phyloP scores from a whole-genome alignment of 768 basidiomycete genomes.

The Psilocybe sp. region DNA sequence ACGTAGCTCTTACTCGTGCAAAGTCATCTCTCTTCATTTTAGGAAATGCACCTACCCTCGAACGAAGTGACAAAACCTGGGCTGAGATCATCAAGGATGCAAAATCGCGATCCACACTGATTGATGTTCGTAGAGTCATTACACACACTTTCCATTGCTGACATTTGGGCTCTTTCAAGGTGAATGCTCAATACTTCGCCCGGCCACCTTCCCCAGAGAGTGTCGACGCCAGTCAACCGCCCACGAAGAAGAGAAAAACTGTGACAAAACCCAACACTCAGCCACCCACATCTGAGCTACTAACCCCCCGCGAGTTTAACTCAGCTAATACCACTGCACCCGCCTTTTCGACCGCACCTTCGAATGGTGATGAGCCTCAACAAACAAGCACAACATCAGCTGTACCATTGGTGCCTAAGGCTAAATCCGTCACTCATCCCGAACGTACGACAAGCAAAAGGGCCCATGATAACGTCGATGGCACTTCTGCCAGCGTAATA shows the following conservation, averaged over 20 bases:
- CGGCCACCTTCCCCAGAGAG: constrained; percentile 15
- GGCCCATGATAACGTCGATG: no score
- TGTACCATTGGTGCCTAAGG: constrained; percentile 9
- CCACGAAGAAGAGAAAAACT: constrained; percentile 3
- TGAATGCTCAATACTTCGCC: constrained; percentile 30
- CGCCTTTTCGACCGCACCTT: not conserved
- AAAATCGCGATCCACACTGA: constrained; percentile 54
- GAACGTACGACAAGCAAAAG: no score
- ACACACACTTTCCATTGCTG: not conserved
- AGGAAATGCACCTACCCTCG: constrained; percentile 86
- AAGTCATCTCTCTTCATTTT: constrained; percentile 92
- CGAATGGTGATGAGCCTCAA: constrained; percentile 1
- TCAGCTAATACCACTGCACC: not conserved
- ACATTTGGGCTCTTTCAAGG: constrained; percentile 18
- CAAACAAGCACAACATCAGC: not conserved
- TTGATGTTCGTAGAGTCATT: constrained; percentile 50
- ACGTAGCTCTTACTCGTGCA: constrained; percentile 97
- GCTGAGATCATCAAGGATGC: constrained; percentile 76
- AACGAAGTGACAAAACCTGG: constrained; percentile 83
- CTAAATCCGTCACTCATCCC: constrained; percentile 16
- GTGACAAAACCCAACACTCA: not conserved
- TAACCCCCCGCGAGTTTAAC: constrained; percentile 10
- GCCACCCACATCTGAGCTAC: constrained; percentile 1
- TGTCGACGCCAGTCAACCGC: not conserved
- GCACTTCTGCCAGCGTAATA: no score